Base-by-base conservation (phyloP, 768 basidiomycete species). In the Lyophyllum semitale region DNA sequence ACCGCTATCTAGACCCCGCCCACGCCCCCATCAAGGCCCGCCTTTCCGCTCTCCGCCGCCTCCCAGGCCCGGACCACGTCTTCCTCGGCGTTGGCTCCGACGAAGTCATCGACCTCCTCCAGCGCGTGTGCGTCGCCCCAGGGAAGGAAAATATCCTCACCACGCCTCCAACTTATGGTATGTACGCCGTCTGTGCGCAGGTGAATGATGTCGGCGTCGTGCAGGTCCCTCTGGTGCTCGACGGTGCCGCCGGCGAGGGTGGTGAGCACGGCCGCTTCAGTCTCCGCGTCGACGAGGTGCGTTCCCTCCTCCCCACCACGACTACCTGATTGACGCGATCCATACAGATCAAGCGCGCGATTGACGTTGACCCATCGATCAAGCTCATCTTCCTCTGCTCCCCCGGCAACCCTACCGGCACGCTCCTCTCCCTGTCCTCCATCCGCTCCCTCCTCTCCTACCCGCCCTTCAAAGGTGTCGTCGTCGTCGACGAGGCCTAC, bases 81-180 rank as follows among this genome's bases (percentile, higher is more conserved):
- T 98, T 98, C 68, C 83, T 99, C 2, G 97, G 97, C 2, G 97
- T 98, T 0, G 97, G 97, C 2, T 94, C 91, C 0, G 97, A 99
- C 71, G 97, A 99, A 65, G 88, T 95, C 38, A 95, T 98, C 61
- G 97, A 99, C 67, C 75, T 98, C 51, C 77, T 98, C 45, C 95
- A 96, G 76, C 84, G 97, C 17, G 85, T 98, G 29, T 88, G 91
- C 59, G 95, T 95, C 61, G 73, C 72, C 1, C 97, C 97, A 0
- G 83, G 71, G 1, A 79, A 73, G 51, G 96, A 98, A 62, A 90
- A 87, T 67, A 89, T 97, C 30, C 70, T 98, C 66, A 88, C 84
- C 32, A 93, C 91, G 1, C 96, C 96, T 1, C 97, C 97, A 4
- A 98, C 97, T 11, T 98, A 98, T 68, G 97, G 96, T 17, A 99